These are phyloP conservation scores for Ophiocordyceps australis DNA, from an alignment of 2,329 filamentous ascomycete genomes.

Conservation along the genomic window DNA sequence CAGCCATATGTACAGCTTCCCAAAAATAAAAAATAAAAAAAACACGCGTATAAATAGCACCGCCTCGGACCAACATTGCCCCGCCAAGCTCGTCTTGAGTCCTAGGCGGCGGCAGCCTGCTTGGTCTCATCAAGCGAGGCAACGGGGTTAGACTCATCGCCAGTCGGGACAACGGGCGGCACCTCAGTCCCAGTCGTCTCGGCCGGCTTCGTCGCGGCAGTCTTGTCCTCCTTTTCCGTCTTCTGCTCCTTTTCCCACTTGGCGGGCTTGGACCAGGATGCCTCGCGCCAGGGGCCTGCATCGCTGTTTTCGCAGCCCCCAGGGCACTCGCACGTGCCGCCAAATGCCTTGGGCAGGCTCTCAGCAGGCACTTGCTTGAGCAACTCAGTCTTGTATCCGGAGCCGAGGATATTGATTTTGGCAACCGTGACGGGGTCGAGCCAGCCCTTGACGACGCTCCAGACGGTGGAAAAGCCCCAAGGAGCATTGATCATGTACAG, in stretches of 20 bases:
- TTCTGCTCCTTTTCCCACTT: conserved; percentile 41
- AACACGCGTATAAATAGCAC: no score
- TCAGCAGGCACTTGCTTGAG: conserved; percentile 71
- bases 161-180: conserved; percentile 11
- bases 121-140: conserved; percentile 15
- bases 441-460: conserved; percentile 78
- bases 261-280: conserved; percentile 44
- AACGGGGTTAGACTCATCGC: conserved; percentile 12
- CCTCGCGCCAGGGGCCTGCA: conserved; percentile 73
- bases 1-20: no score
- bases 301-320: conserved; percentile 80
- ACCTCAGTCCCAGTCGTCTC: conserved; percentile 15
- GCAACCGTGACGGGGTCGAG: conserved; percentile 90
- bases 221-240: conserved; percentile 11
- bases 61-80: no score
- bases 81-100: no score
- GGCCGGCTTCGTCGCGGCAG: conserved; percentile 20
- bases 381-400: conserved; percentile 67
- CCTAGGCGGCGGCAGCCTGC: conserved; percentile 6
- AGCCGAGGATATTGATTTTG: conserved; percentile 86
- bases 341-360: conserved; percentile 77
- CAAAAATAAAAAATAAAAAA: no score
- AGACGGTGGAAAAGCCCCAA: conserved; percentile 83
- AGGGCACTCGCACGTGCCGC: conserved; percentile 64
- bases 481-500: conserved; percentile 97